phyloP scores from a whole-genome alignment of 257 asterid genomes.

The Parsonsia alboflavescens region DNA sequence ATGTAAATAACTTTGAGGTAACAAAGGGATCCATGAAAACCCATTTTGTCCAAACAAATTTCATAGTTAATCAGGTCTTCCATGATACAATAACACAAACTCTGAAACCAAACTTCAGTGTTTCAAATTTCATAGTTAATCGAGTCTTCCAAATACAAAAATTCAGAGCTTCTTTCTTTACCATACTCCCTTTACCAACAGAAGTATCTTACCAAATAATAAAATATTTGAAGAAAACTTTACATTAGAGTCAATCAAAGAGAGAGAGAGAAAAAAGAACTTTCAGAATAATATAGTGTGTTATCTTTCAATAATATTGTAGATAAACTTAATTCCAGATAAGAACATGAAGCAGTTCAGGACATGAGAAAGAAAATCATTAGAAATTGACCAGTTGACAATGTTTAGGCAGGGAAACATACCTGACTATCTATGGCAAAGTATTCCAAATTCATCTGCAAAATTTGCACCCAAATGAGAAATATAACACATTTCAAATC shows the following conservation, averaged over 20 bases:
- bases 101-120: neutral
- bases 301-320: neutral
- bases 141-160: neutral
- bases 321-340: neutral
- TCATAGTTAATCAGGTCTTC: neutral
- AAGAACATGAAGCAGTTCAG: neutral
- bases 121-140: too few relatives aligned
- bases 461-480: constrained; percentile 35
- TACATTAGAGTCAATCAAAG: neutral
- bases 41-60: neutral
- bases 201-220: neutral
- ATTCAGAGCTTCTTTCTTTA: neutral
- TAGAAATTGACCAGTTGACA: neutral
- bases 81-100: neutral
- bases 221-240: neutral
- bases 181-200: neutral
- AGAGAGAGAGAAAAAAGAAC: neutral
- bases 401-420: constrained; percentile 13
- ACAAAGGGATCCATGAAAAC: neutral
- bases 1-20: neutral
- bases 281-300: neutral
- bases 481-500: constrained; percentile 14
- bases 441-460: constrained; percentile 99
- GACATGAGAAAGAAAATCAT: neutral
- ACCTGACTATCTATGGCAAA: constrained; percentile 96